Percentiles rank a stretch among this genome's conserved stretches.
phyloP scores from a whole-genome alignment of 768 basidiomycete genomes.

The Leucogyrophana mollusca region DNA sequence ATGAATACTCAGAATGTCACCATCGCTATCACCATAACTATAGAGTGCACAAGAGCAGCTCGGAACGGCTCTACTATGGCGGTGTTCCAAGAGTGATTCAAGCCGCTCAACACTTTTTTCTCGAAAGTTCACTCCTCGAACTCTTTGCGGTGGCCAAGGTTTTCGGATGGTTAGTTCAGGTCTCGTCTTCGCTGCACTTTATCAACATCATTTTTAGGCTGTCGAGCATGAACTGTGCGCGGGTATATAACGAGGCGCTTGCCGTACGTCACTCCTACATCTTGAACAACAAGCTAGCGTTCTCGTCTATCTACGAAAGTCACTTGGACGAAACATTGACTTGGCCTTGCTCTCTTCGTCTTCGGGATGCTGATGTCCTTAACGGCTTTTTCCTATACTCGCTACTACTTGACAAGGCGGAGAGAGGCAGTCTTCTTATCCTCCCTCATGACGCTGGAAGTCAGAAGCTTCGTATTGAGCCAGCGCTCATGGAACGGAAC shows the following conservation, averaged over 20 bases:
- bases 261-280: background rate
- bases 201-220: constrained; percentile 1
- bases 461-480: background rate
- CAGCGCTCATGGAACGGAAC: constrained; percentile 2
- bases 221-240: constrained; percentile 10
- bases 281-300: constrained; percentile 1
- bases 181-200: too few relatives aligned
- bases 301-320: background rate
- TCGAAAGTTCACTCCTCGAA: constrained; percentile 13
- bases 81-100: constrained; percentile 12
- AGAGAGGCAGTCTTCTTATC: constrained; percentile 10
- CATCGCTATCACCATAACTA: constrained; percentile 15
- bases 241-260: constrained; percentile 3
- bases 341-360: constrained; percentile 1
- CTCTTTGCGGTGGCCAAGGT: constrained; percentile 10
- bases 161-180: constrained; percentile 4
- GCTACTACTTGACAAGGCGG: constrained; percentile 17
- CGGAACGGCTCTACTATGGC: constrained; percentile 9
- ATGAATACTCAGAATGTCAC: constrained; percentile 12
- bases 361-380: constrained; percentile 16
- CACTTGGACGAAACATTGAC: background rate
- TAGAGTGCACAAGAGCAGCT: background rate
- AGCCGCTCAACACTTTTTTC: constrained; percentile 11
- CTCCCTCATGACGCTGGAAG: constrained; percentile 3
- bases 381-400: constrained; percentile 23